Percentiles rank a stretch among this genome's conserved stretches.
Evolutionary conservation across 805 yeast species (phyloP).

Genomic region (Metschnikowia baotianmanensis): DNA sequence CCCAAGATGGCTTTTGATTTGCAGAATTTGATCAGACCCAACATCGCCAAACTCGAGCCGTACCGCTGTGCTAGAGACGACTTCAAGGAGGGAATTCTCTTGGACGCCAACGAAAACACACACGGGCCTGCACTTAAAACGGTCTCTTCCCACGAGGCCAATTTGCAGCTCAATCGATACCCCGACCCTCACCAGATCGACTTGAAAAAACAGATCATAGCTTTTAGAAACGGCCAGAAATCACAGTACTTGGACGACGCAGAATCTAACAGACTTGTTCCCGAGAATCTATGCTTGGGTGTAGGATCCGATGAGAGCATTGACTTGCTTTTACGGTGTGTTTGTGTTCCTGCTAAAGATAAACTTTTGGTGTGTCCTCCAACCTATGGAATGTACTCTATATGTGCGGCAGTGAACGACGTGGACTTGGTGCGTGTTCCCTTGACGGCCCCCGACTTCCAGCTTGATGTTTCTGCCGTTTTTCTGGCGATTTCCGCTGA

Average conservation of each 20-base stretch:
- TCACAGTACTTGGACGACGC: constrained; percentile 15
- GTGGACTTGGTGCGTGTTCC: constrained; percentile 76
- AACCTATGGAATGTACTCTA: constrained; percentile 95
- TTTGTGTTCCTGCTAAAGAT: constrained; percentile 78
- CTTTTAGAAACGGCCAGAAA: constrained; percentile 62
- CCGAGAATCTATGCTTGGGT: constrained; percentile 82
- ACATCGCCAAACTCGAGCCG: constrained; percentile 78
- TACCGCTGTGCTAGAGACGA: constrained; percentile 97
- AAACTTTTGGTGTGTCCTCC: constrained; percentile 89
- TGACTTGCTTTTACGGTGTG: constrained; percentile 81
- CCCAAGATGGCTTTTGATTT: constrained; percentile 43
- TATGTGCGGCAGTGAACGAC: constrained; percentile 88
- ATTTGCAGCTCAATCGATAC: constrained; percentile 74
- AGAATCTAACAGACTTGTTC: constrained; percentile 29
- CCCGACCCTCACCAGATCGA: constrained; percentile 94
- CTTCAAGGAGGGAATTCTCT: constrained; percentile 78
- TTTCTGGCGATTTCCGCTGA: constrained; percentile 53
- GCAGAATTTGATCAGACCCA: constrained; percentile 72
- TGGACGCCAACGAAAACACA: constrained; percentile 96
- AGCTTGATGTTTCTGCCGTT: constrained; percentile 56
- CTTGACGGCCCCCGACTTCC: constrained; percentile 50
- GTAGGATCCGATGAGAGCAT: constrained; percentile 98
- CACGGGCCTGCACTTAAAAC: constrained; percentile 74
- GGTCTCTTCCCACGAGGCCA: constrained; percentile 43
- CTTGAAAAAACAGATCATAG: constrained; percentile 68